Evolutionary conservation across 2,329 filamentous ascomycete genomes (phyloP).

Genomic region (Colletotrichum lupini): DNA sequence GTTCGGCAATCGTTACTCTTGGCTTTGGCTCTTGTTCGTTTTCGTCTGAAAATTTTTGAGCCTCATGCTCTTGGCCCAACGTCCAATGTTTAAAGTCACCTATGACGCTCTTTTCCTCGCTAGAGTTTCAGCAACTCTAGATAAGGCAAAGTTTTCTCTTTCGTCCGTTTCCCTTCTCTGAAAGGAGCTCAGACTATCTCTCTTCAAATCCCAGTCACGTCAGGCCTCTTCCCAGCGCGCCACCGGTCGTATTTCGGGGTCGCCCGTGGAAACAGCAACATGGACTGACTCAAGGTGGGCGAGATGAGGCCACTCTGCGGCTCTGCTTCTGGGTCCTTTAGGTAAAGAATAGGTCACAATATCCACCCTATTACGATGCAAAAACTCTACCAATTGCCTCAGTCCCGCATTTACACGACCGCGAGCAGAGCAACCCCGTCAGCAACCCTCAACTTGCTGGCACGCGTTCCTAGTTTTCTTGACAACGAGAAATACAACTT

Average conservation of each 20-base stretch:
- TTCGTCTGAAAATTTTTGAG: conserved; percentile 17
- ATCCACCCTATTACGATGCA: conserved; percentile 35
- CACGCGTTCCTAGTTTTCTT: conserved; percentile 21
- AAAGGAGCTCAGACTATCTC: not conserved
- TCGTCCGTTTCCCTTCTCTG: not conserved
- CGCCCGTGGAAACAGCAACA: conserved; percentile 11
- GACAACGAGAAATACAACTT: conserved; percentile 16
- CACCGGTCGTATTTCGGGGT: conserved; percentile 34
- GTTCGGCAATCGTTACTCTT: conserved; percentile 28
- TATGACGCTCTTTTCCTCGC: not conserved
- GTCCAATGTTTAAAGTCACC: not conserved
- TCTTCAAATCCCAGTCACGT: not conserved
- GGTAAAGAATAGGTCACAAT: conserved; percentile 30
- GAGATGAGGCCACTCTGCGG: conserved; percentile 33
- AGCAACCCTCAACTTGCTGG: not conserved
- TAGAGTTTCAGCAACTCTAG: not conserved
- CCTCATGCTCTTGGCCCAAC: conserved; percentile 32
- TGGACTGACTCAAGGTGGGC: conserved; percentile 31
- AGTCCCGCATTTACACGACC: conserved; percentile 18
- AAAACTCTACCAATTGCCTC: conserved; percentile 29
- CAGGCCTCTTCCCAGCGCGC: conserved; percentile 13
- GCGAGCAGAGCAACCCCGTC: not conserved
- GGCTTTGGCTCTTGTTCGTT: conserved; percentile 7
- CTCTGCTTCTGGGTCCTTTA: conserved; percentile 31
- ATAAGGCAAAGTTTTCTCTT: not conserved